Conservation (phyloP, 2,329 filamentous ascomycete genomes). For the Phialophora verrucosa region DNA sequence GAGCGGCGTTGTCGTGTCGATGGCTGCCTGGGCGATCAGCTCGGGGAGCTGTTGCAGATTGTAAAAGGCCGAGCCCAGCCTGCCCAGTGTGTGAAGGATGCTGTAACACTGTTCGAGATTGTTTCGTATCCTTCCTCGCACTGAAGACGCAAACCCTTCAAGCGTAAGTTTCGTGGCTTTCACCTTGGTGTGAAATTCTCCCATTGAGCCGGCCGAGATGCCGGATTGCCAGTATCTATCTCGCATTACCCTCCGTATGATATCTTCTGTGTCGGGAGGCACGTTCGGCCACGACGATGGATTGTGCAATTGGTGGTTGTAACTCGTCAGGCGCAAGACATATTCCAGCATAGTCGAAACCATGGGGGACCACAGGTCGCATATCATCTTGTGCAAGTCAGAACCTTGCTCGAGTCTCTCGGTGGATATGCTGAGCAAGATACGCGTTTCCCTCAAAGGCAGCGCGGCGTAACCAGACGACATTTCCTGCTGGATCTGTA, state of each 20-base stretch:
- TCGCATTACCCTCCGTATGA: constrained; percentile 82
- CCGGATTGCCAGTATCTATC: constrained; percentile 98
- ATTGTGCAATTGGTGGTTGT: constrained; percentile 91
- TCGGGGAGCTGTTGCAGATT: constrained; percentile 82
- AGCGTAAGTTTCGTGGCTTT: constrained; percentile 85
- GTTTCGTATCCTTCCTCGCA: constrained; percentile 84
- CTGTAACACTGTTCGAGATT: constrained; percentile 94
- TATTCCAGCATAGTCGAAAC: constrained; percentile 84
- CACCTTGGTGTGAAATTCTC: constrained; percentile 94
- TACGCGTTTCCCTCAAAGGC: constrained; percentile 85
- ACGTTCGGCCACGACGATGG: constrained; percentile 80
- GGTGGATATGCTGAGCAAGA: constrained; percentile 87
- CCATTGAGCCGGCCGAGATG: constrained; percentile 92
- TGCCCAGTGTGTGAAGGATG: constrained; percentile 90
- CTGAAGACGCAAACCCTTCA: constrained; percentile 91
- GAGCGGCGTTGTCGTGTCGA: constrained; percentile 78
- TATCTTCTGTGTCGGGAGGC: constrained; percentile 73
- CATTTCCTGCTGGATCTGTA: constrained; percentile 77
- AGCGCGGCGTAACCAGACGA: constrained; percentile 71
- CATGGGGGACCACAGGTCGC: constrained; percentile 80
- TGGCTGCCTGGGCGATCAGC: constrained; percentile 82
- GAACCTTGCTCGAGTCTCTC: constrained; percentile 82
- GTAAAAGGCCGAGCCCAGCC: constrained; percentile 86
- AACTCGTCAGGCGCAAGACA: constrained; percentile 80
- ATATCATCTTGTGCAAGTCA: constrained; percentile 74